Evolutionary conservation across 2,329 filamentous ascomycete genomes (phyloP), one percentile per base, ranked within the genome.

Genomic region (Nigrospora osmanthi): DNA sequence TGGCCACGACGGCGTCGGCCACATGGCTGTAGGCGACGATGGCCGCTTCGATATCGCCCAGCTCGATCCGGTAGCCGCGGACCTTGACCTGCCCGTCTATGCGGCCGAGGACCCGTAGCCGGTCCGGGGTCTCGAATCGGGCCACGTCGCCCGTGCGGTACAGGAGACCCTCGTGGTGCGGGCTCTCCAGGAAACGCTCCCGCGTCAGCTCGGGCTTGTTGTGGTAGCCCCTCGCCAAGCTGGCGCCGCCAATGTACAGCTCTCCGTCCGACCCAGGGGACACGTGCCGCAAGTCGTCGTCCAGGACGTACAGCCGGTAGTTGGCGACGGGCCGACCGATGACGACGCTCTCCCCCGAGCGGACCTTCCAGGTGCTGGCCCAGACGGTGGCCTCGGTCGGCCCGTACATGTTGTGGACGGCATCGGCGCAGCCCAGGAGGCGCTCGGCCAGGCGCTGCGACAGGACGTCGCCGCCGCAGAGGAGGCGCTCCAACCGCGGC

Each of bases 281-380:
- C 5, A 69, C 58, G 1, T 64, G 58, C 15, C 62, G 47, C 37
- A 58, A 52, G 7, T 65, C 42, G 11, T 57, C 49, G 46, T 71
- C 69, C 1, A 73, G 43, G 19, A 75, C 60, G 49, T 67, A 72
- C 17, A 66, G 49, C 1, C 52, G 50, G 40, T 60, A 62, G 49
- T 70, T 71, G 4, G 47, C 45, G 23, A 60, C 47, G 12, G 57
- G 57, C 11, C 47, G 45, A 38, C 59, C 59, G 41, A 59, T 53
- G 7, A 52, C 34, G 4, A 59, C 44, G 42, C 53, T 52, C 11
- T 55, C 38, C 17, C 47, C 57, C 19, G 42, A 23, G 4, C 48
- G 16, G 12, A 61, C 54, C 44, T 40, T 54, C 52, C 58, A 56
- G 12, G 56, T 52, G 36, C 52, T 57, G 17, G 46, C 54, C 28